A percentile compares a stretch with the other conserved stretches of the same genome.
Conservation (phyloP, 1,284 basidiomycete genomes). For the Mrakiaceae sp. region DNA sequence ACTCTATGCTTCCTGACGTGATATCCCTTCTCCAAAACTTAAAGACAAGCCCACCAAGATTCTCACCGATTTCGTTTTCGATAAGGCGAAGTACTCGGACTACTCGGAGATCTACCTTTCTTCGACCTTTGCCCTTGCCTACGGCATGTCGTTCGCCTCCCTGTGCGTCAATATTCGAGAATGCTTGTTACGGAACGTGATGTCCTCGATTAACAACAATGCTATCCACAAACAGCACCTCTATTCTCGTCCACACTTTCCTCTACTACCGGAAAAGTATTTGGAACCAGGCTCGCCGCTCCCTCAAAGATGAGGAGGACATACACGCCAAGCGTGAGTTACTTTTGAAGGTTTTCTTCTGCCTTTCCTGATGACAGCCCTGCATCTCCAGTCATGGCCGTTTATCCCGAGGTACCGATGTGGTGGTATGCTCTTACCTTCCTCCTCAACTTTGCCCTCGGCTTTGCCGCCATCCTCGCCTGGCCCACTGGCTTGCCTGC, state of each 20-base stretch:
- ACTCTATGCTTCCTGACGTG: neutral
- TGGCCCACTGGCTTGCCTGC: conserved; percentile 44
- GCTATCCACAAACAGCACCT: conserved; percentile 22
- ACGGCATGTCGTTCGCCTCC: neutral
- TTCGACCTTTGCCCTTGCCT: neutral
- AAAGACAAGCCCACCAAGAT: conserved; percentile 39
- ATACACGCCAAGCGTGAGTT: conserved; percentile 46
- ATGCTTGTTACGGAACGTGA: conserved; percentile 39
- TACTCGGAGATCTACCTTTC: conserved; percentile 13
- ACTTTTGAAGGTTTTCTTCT: no score
- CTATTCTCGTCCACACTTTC: conserved; percentile 75
- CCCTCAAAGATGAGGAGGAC: conserved; percentile 60
- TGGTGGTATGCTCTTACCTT: conserved; percentile 63
- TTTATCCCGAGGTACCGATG: conserved; percentile 18
- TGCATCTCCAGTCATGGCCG: neutral
- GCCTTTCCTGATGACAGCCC: no score
- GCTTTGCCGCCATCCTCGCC: conserved; percentile 23
- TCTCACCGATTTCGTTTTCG: conserved; percentile 49
- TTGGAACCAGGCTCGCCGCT: conserved; percentile 50
- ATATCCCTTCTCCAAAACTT: no score
- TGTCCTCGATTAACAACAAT: no score
- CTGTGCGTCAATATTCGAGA: neutral
- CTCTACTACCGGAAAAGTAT: conserved; percentile 35
- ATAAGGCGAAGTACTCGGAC: conserved; percentile 44
- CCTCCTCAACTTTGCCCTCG: conserved; percentile 47